Evolutionary conservation across 208 protist genomes (phyloP).

Genomic region (Acanthamoeba castellanii): DNA sequence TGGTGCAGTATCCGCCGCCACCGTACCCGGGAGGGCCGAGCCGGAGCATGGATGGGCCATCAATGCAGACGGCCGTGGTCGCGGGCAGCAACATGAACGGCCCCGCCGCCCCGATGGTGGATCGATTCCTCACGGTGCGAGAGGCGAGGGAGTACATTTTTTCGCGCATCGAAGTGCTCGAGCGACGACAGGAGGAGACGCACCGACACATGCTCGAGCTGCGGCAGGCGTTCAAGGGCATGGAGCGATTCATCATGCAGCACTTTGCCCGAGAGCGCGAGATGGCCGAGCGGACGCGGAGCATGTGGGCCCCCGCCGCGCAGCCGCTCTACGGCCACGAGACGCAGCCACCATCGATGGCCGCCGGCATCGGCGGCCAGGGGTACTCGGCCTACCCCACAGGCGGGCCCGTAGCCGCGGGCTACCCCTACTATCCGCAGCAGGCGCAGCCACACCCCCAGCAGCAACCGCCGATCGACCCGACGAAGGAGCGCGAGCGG

Average conservation of each 20-base stretch:
- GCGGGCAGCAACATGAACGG: background rate
- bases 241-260: constrained; percentile 57
- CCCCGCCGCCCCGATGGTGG: background rate
- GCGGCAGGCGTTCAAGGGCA: constrained; percentile 33
- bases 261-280: constrained; percentile 42
- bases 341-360: background rate
- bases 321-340: constrained; percentile 14
- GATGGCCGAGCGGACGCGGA: background rate
- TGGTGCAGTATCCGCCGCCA: background rate
- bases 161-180: constrained; percentile 50
- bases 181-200: constrained; percentile 56
- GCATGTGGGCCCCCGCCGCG: background rate
- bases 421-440: background rate
- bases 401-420: too few species aligned
- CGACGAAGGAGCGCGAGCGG: background rate
- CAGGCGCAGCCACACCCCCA: background rate
- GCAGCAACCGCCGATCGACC: background rate
- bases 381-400: background rate
- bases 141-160: constrained; percentile 45
- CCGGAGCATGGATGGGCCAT: background rate
- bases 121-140: constrained; percentile 39
- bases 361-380: background rate
- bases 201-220: constrained; percentile 54
- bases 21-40: background rate
- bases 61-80: background rate